Conservation (phyloP, 257 asterid genomes). For the Salvia rosmarinus region DNA sequence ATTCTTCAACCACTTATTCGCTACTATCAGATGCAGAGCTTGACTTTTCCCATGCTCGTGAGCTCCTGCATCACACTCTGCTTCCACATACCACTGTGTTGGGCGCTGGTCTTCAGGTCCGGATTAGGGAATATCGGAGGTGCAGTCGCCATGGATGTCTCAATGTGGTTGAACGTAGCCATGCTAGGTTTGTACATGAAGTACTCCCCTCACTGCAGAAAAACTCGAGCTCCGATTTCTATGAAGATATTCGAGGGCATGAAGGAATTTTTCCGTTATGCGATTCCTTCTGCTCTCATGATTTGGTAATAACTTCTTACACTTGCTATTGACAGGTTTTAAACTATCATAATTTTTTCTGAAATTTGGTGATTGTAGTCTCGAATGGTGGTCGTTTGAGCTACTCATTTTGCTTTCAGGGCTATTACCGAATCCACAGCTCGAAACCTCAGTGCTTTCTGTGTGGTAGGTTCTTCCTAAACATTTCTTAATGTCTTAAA, state of each 20-base stretch:
- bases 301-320: constrained; percentile 47
- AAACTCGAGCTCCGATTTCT: constrained; percentile 59
- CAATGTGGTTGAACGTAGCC: constrained; percentile 65
- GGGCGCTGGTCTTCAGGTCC: constrained; percentile 57
- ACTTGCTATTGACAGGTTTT: background rate
- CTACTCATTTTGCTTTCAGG: constrained; percentile 77
- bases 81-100: constrained; percentile 59
- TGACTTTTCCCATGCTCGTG: constrained; percentile 59
- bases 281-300: constrained; percentile 74
- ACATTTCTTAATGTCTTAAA: no score
- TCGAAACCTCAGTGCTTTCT: constrained; percentile 83
- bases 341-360: background rate
- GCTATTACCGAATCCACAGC: constrained; percentile 82
- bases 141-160: constrained; percentile 55
- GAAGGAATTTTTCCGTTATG: constrained; percentile 58
- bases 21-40: constrained; percentile 64
- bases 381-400: constrained; percentile 94
- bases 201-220: constrained; percentile 50
- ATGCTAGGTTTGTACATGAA: constrained; percentile 53
- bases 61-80: constrained; percentile 54
- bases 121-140: constrained; percentile 57
- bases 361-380: constrained; percentile 47
- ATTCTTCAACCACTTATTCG: constrained; percentile 58
- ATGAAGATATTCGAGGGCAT: constrained; percentile 59
- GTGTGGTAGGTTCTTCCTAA: constrained; percentile 56